These are phyloP conservation scores for Nannochloris sp. DNA, from an alignment of 139 green algal genomes.

Conservation along the genomic window DNA sequence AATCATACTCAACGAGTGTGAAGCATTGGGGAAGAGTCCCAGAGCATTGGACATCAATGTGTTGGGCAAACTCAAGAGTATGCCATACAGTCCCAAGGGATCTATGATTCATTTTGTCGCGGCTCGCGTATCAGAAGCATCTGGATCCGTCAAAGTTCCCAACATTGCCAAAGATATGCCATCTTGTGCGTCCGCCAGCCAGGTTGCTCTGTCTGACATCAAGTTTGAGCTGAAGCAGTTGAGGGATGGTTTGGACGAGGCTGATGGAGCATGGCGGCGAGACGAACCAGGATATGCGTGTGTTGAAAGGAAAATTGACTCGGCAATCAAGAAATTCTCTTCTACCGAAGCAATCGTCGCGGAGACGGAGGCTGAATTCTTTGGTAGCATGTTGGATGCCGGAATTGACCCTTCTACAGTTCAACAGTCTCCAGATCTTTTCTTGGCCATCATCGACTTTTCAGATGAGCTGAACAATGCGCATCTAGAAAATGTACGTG, in stretches of 20 bases:
- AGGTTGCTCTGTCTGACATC: constrained; percentile 10
- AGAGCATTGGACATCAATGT: neutral
- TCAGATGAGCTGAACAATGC: constrained; percentile 5
- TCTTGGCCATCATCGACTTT: constrained; percentile 12
- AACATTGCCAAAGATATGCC: constrained; percentile 17
- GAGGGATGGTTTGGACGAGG: constrained; percentile 7
- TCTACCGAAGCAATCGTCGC: neutral
- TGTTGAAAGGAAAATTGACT: constrained; percentile 10
- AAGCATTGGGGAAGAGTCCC: neutral
- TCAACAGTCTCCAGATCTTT: constrained; percentile 26
- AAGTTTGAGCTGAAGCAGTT: constrained; percentile 31
- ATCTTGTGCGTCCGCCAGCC: constrained; percentile 14
- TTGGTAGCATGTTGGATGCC: constrained; percentile 24
- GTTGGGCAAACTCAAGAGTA: neutral
- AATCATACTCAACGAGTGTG: neutral
- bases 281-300: neutral
- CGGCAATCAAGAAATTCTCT: neutral
- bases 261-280: neutral
- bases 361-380: constrained; percentile 3
- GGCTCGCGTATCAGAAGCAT: neutral
- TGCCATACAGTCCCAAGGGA: neutral
- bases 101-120: constrained; percentile 1
- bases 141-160: constrained; percentile 1
- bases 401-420: constrained; percentile 30
- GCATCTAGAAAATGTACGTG: neutral